Base-by-base conservation (phyloP, 2,329 filamentous ascomycete genomes). In the Aspergillus sp. region DNA sequence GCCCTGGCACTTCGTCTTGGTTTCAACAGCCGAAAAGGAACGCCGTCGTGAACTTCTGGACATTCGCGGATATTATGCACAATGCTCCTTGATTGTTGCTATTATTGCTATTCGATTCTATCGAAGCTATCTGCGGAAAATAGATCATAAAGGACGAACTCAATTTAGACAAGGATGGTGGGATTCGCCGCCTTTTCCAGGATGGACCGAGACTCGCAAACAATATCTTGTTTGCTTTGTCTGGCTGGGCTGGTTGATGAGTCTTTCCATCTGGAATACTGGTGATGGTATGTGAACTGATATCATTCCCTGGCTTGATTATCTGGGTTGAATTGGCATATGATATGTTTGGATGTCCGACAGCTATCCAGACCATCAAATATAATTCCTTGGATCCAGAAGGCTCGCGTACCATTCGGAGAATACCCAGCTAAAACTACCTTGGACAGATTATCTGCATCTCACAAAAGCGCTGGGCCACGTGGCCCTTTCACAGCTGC, bases 381-480 rank as follows among this genome's bases (percentile, higher is more conserved):
- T 19, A 2, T 4, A 19, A 19, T 19, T 19, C n/a, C n/a, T n/a
- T n/a, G n/a, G n/a, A n/a, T n/a, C 19, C 19, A 19, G 19, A 19
- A 19, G 19, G 19, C 19, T 19, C 19, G 4, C 19, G 19, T 2
- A 19, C 19, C 19, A 19, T 19, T 19, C 19, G 19, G 19, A 19
- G 19, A 19, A 19, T 19, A 19, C 19, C 19, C 19, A 19, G 19
- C 19, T 19, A 19, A 19, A 19, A 19, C 19, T 19, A 19, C 19
- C 19, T 13, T n/a, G 10, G 26, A 32, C 51, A 81, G 80, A 83
- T 59, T 83, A 83, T 44, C 68, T 83, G 28, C 81, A 83, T 58
- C 64, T 83, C 26, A 83, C 81, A 26, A 83, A 82, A 62, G 74
- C 79, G 5, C 71, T 83, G 42, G 80, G 76, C 12, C 77, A 79